Evolutionary conservation across 768 basidiomycete genomes (phyloP), one percentile per base, ranked within the genome.

Genomic region (Psilocybe azurescens): DNA sequence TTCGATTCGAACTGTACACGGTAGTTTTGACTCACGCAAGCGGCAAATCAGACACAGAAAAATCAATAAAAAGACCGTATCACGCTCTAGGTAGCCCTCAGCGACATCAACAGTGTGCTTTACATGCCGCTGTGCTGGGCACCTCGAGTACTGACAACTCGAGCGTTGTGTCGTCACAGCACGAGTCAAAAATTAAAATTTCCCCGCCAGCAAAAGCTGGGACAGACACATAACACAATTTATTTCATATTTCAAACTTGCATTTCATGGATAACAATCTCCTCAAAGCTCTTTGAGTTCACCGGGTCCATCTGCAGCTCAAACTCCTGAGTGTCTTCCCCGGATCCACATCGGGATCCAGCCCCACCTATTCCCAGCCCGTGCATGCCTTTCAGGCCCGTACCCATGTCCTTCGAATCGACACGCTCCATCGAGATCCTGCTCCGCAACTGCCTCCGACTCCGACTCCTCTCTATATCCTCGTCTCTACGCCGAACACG

Each of bases 401-500:
- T 14, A 20, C 8, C n/a, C n/a, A n/a, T n/a, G n/a, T n/a, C 29
- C 10, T 36, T 33, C n/a, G 33, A n/a, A 38, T 53, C 33, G n/a
- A n/a, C n/a, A 53, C 16, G 32, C 7, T 53, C 33, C 32, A 33
- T 16, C 30, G 52, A 36, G 9, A 16, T 53, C 52, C n/a, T 33
- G 7, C 16, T 49, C 56, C 33, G 18, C 30, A 4, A 10, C 47
- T 54, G 50, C 24, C 30, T n/a, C n/a, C n/a, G n/a, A n/a, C n/a
- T n/a, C n/a, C n/a, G n/a, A n/a, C n/a, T 57, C 3, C 41, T 39
- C 11, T 63, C 59, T 33, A 39, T 41, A 7, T 59, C 61, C 36
- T 63, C 63, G 59, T 67, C 65, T 58, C 60, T 50, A 9, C 61
- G 53, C 49, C 60, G 58, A 20, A 62, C 53, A 57, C 61, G 61